Evolutionary conservation across 495 filamentous ascomycete species (phyloP).

Genomic region (Xeromyces bisporus): DNA sequence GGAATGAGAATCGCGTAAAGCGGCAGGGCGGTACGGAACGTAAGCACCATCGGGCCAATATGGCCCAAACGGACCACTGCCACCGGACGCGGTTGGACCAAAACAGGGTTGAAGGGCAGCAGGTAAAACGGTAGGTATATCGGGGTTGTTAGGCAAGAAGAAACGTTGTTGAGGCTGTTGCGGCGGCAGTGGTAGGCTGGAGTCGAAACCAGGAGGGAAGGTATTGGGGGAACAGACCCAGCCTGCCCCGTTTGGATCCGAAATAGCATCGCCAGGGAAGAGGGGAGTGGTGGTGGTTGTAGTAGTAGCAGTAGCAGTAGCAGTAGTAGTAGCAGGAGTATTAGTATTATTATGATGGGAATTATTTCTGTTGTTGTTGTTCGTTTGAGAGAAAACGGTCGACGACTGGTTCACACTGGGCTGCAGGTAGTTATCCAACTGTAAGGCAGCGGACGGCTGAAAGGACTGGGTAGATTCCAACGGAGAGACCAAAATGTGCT

Average conservation of each 20-base stretch:
- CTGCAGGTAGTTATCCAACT: constrained; percentile 18
- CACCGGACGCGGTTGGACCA: constrained; percentile 59
- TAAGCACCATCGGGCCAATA: constrained; percentile 66
- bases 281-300: no score
- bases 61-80: constrained; percentile 52
- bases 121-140: constrained; percentile 51
- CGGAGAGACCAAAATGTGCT: constrained; percentile 78
- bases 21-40: constrained; percentile 56
- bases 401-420: constrained; percentile 12
- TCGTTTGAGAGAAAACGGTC: constrained; percentile 23
- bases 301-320: no score
- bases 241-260: constrained; percentile 21
- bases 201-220: constrained; percentile 31
- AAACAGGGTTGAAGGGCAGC: constrained; percentile 52
- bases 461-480: constrained; percentile 24
- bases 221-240: constrained; percentile 30
- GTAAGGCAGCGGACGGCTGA: constrained; percentile 13
- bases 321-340: no score
- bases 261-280: constrained; percentile 15
- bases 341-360: no score
- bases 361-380: constrained; percentile 5
- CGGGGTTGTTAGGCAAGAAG: constrained; percentile 29
- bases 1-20: constrained; percentile 43
- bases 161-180: constrained; percentile 20
- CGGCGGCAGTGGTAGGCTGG: constrained; percentile 28